Evolutionary conservation across 1,139 yeast genomes (phyloP), one percentile per base, ranked within the genome.

Genomic region (Yarrowia galli): DNA sequence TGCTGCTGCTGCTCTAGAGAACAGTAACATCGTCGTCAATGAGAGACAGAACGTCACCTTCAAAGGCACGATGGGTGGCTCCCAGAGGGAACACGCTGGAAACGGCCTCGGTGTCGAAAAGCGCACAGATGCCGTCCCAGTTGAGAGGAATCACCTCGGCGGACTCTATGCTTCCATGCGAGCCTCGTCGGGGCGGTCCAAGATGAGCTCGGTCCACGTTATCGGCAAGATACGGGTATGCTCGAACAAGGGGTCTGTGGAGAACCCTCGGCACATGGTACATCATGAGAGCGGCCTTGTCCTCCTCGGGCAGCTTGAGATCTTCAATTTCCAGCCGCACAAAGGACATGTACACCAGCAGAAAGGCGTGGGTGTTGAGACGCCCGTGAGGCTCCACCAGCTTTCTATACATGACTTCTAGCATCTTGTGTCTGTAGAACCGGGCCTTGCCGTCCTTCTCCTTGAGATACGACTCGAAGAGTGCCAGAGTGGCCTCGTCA

Each of bases 311-410:
- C 35, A 54, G 48, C 20, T n/a, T 10, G 20, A 54, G 61, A 18
- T 54, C 61, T 8, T 54, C 61, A 22, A 54, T 54, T 25, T 54
- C 61, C 25, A 54, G 61, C 46, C 61, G 61, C 61, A 54, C 61
- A 54, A 54, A 54, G 15, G 46, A 40, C 61, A 54, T 54, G 61
- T 54, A 54, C 36, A 54, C 61, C 25, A 54, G 61, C 48, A 54
- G 36, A 54, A 54, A 54, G n/a, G 61, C 61, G 46, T 54, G 61
- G 6, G 61, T 54, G 46, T 54, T 54, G 23, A 54, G 61, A 16
- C 61, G 46, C 3, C 61, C 61, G 13, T 54, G 61, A 1, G 61
- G 61, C 18, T 54, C 61, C 36, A 54, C 61, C 61, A 54, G 61
- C 61, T 54, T 54, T 28, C 23, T 54, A 54, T 54, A 54, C 61